Percentiles rank a stretch among this genome's conserved stretches.
Evolutionary conservation across 352 stramenopile genomes (phyloP).

Genomic region (Phytopythium aichiense): DNA sequence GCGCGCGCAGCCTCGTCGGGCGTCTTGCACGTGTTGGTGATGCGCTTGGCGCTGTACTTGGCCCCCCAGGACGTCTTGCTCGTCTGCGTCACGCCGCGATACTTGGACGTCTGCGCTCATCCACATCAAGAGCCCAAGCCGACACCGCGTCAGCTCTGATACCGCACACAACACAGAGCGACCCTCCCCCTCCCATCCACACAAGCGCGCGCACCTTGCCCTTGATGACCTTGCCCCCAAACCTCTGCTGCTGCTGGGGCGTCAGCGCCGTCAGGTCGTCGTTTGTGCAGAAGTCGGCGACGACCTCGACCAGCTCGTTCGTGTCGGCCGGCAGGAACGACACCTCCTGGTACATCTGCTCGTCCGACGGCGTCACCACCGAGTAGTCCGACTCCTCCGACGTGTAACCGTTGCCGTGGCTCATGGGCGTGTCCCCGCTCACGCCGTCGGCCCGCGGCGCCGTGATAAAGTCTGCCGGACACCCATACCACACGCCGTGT

Average conservation of each 20-base stretch:
- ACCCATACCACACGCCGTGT: background rate
- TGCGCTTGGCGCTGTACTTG: slow-evolving; percentile 86
- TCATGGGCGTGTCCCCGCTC: slow-evolving; percentile 47
- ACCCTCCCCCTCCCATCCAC: background rate
- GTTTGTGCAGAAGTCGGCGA: slow-evolving; percentile 43
- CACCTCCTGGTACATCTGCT: slow-evolving; percentile 77
- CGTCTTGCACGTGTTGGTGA: slow-evolving; percentile 89
- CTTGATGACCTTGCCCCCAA: slow-evolving; percentile 76
- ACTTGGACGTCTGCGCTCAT: slow-evolving; percentile 73
- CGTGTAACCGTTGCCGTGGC: slow-evolving; percentile 72
- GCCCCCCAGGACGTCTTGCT: slow-evolving; percentile 87
- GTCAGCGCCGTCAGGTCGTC: slow-evolving; percentile 43
- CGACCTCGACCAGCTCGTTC: slow-evolving; percentile 56
- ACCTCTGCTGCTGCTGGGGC: slow-evolving; percentile 39
- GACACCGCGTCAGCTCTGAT: background rate
- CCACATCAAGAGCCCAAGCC: background rate
- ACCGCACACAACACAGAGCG: background rate
- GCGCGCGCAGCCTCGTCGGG: slow-evolving; percentile 74
- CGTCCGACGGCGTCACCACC: slow-evolving; percentile 52
- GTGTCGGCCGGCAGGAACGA: slow-evolving; percentile 64
- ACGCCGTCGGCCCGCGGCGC: slow-evolving; percentile 14
- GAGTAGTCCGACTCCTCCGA: slow-evolving; percentile 85
- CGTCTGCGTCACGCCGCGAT: slow-evolving; percentile 78
- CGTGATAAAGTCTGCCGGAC: slow-evolving; percentile 40
- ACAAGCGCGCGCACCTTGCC: slow-evolving; percentile 43